Base-by-base conservation (phyloP, 306 rosid species). In the Quercus variabilis region DNA sequence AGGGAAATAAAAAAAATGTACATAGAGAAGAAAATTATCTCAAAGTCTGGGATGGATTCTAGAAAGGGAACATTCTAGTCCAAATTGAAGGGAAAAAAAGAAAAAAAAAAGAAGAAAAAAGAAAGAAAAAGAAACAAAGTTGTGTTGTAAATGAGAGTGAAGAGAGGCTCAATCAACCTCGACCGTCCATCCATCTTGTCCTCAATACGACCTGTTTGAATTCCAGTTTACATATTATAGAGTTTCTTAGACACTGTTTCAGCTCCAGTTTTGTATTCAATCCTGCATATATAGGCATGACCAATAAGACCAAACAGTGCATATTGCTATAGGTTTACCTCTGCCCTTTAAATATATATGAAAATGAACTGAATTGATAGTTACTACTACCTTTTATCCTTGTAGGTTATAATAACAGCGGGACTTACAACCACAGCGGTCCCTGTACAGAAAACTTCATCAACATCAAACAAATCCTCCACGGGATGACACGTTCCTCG, bases 391-490 rank as follows among this genome's bases (percentile, higher is more conserved):
- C 84, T 85, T 46, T 57, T 82, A 15, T 65, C 69, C 30, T 74
- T 62, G 52, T 73, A 85, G 65, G 91, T 87, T 52, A 69, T 81
- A 54, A 69, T 56, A 35, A 55, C 74, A 80, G 87, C 77, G 51
- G 86, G 30, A 68, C 17, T 88, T 31, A 88, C 77, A 79, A 74
- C 79, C 38, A 87, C 76, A 2, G 87, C 92, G 54, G 94, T 90
- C 82, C 92, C 94, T 12, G 92, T 88, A 86, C 92, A 88, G 79
- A 90, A 90, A 71, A 87, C 83, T 88, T 88, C 90, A 25, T 87
- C 91, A 41, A 89, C 94, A 30, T 18, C 76, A 52, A 90, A 74
- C 86, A 85, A 56, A 78, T 90, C 88, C 81, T 88, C 88, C 71
- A 59, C 17, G 87, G 63, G 73, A 90, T 20, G 2, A 73, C 69